These are phyloP conservation scores for Sisymbrium altissimum DNA, from an alignment of 345 rosid species.

Conservation along the genomic window DNA sequence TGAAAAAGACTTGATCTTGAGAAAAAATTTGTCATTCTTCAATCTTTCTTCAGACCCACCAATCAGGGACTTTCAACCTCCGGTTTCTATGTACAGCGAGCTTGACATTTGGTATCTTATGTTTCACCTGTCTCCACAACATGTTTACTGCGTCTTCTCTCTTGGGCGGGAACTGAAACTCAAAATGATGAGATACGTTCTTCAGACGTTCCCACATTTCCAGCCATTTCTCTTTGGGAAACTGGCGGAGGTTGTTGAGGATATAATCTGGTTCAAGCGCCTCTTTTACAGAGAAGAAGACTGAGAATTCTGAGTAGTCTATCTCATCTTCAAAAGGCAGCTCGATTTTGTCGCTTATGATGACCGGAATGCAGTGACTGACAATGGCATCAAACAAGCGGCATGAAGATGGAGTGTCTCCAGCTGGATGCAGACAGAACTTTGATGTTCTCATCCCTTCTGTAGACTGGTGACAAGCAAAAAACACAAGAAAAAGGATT, in stretches of 20 bases:
- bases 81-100: constrained; percentile 69
- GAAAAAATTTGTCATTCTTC: constrained; percentile 4
- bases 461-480: constrained; percentile 46
- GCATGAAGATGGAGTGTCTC: constrained; percentile 94
- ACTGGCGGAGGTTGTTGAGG: constrained; percentile 57
- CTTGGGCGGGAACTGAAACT: constrained; percentile 74
- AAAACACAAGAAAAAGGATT: not conserved
- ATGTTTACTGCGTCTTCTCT: constrained; percentile 74
- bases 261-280: constrained; percentile 66
- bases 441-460: constrained; percentile 86
- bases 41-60: constrained; percentile 61
- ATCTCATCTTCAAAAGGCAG: constrained; percentile 83
- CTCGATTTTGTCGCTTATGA: constrained; percentile 78
- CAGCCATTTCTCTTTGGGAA: constrained; percentile 71
- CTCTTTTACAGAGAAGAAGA: constrained; percentile 73
- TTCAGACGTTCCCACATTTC: constrained; percentile 70
- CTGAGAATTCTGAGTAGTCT: constrained; percentile 68
- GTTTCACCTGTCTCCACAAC: constrained; percentile 89
- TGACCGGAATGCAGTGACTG: constrained; percentile 84
- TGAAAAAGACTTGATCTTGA: constrained; percentile 13
- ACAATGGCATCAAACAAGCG: constrained; percentile 83
- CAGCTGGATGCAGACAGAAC: constrained; percentile 86
- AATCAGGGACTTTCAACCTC: constrained; percentile 79
- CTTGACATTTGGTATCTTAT: constrained; percentile 59
- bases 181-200: constrained; percentile 70